These are phyloP conservation scores for Termitomyces bulborhizus DNA, from an alignment of 768 basidiomycete species.

Conservation along the genomic window DNA sequence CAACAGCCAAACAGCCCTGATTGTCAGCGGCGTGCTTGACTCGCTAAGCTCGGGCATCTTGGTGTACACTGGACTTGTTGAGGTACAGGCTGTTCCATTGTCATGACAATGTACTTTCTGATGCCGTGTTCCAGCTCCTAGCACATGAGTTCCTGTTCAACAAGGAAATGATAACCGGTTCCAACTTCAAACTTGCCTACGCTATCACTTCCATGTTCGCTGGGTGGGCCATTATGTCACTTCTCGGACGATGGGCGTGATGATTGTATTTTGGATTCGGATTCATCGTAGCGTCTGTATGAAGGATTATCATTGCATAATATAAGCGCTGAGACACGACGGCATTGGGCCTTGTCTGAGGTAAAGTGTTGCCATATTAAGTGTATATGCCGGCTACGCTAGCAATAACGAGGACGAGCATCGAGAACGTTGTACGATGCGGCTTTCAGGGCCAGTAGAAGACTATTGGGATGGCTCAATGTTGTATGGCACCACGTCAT, in stretches of 20 bases:
- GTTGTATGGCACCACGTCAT: too few species aligned
- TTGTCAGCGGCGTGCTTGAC: constrained; percentile 86
- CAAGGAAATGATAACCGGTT: constrained; percentile 70
- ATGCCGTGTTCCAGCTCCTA: constrained; percentile 45
- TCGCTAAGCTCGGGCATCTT: constrained; percentile 83
- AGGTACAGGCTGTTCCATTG: neutral
- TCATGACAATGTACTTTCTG: neutral
- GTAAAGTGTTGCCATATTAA: too few species aligned
- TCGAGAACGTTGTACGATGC: too few species aligned
- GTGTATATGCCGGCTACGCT: too few species aligned
- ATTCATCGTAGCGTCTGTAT: neutral
- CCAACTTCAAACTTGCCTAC: constrained; percentile 58
- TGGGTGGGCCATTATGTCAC: constrained; percentile 83
- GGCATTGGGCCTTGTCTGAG: too few species aligned
- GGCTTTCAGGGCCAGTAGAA: too few species aligned
- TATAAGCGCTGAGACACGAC: neutral
- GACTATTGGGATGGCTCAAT: too few species aligned
- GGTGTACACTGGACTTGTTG: constrained; percentile 56
- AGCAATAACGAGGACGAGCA: too few species aligned
- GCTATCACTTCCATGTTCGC: constrained; percentile 66
- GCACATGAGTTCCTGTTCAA: constrained; percentile 95
- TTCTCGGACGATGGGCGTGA: constrained; percentile 86
- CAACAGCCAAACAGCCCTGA: constrained; percentile 62
- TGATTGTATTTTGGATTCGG: neutral
- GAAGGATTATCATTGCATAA: neutral